Base-by-base conservation (phyloP, 768 basidiomycete species). In the Imleria badia region DNA sequence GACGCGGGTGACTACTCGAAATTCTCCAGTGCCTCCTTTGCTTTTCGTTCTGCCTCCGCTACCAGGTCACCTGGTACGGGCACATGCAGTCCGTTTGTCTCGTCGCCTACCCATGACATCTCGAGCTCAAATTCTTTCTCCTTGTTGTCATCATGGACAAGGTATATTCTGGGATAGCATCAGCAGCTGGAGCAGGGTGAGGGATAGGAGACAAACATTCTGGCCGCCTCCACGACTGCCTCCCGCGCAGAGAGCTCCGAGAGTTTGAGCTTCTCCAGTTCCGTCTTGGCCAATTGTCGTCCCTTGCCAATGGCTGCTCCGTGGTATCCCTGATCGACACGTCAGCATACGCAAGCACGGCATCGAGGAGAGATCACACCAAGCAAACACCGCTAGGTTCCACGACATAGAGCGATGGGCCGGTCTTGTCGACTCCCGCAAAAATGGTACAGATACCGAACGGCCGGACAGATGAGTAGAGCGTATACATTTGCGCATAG, bases 71-170 rank as follows among this genome's bases (percentile, higher is more conserved):
- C 81, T 44, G 97, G 97, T 51, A 99, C 92, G 23, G 85, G 81
- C 23, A 83, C 78, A 72, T 98, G 94, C 45, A 86, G 69, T 49
- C 85, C 84, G 30, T 85, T 83, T 31, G 89, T 91, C 73, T 96
- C 92, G 33, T 84, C 80, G 36, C 94, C 85, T 54, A 98, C 86
- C 97, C 97, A 99, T 34, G 94, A 91, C 81, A 99, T 84, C 73
- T 99, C 97, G 26, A 99, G 82, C 69, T 98, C 97, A 60, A 99
- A 98, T 46, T 95, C 91, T 69, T 98, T 98, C 76, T 98, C 95
- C 72, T 98, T 97, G 57, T 91, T 86, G 68, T 98, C 97, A 59
- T 98, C 96, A 67, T 99, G 97, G 15, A 97, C 94, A 38, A 93
- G 83, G 73, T 99, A 94, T 68, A 98, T 96, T 68, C 96, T 99